phyloP scores from a whole-genome alignment of 2,329 filamentous ascomycete species.

The Harringtonia aguacate region DNA sequence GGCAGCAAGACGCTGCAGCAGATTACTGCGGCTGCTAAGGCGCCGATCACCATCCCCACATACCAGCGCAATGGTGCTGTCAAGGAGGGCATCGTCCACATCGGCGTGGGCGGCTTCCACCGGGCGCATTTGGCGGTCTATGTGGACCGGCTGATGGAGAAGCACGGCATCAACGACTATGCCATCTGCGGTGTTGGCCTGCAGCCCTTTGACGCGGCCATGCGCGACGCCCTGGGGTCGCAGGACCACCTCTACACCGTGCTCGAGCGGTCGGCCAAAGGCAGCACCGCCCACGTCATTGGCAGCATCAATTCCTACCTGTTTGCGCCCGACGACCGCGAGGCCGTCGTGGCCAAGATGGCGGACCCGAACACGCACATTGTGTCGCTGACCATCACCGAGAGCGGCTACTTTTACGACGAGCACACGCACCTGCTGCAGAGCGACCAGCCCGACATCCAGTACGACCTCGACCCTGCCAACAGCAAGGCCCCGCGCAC shows the following conservation, averaged over 20 bases:
- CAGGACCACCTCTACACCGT: conserved; percentile 44
- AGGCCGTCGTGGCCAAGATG: conserved; percentile 44
- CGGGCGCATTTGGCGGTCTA: conserved; percentile 42
- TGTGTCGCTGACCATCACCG: conserved; percentile 44
- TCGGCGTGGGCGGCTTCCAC: conserved; percentile 45
- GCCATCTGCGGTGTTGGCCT: conserved; percentile 42
- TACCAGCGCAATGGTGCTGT: conserved; percentile 30
- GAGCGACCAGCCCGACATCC: conserved; percentile 36
- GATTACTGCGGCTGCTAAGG: conserved; percentile 14
- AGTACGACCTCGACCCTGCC: conserved; percentile 35
- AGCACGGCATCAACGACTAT: conserved; percentile 32
- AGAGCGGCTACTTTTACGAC: conserved; percentile 47
- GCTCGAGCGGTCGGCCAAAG: conserved; percentile 40
- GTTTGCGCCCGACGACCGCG: conserved; percentile 38
- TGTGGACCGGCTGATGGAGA: conserved; percentile 34
- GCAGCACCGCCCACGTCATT: conserved; percentile 34
- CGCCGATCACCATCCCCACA: conserved; percentile 24
- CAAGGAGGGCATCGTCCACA: conserved; percentile 43
- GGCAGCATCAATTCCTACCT: conserved; percentile 43
- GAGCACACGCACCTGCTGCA: conserved; percentile 44
- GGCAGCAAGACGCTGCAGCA: conserved; percentile 25
- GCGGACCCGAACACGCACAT: conserved; percentile 42
- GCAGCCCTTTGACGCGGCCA: conserved; percentile 35
- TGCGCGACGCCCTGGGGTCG: conserved; percentile 36
- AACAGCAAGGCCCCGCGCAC: conserved; percentile 31